Base-by-base conservation (phyloP, 2,329 filamentous ascomycete species). In the Purpureocillium lavendulum region DNA sequence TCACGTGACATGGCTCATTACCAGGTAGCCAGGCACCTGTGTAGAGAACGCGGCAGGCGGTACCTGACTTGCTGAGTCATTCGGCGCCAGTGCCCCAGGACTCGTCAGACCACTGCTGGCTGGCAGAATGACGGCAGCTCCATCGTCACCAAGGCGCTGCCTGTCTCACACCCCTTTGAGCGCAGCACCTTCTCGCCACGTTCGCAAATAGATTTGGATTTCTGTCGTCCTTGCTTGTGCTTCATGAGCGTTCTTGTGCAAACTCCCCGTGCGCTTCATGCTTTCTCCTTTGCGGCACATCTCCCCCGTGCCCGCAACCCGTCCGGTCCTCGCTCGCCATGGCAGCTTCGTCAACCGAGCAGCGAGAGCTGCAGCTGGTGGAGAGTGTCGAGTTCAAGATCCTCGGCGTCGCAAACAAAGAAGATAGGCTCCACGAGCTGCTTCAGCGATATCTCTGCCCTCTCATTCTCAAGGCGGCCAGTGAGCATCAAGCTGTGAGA, bases 351-450 rank as follows among this genome's bases (percentile, higher is more conserved):
- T 56, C 66, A 10, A 52, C 66, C 6, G 80, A 84, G 61, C 71
- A 83, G 60, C 78, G 81, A 45, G 88, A 95, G 72, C 71, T 94
- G 49, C 77, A 80, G 48, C 76, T 96, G 45, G 77, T 95, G 38
- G 84, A 85, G 53, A 90, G 86, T 56, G 83, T 94, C 34, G 88
- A 94, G 60, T 78, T 92, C 55, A 77, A 82, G 47, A 92, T 96
- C 53, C 57, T 79, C 13, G 83, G 78, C 21, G 77, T 90, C 38
- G 84, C 89, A 21, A 84, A 87, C 50, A 82, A 87, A 38, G 90
- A 96, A 57, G 71, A 78, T 46, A 94, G 90, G 64, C 75, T 98
- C 2, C 79, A 90, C 57, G 66, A 79, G 17, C 69, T 92, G 13
- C 71, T 98, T 14, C 79, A 84, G 53, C 80, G 76, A 32, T 96